A percentile compares a stretch with the other conserved stretches of the same genome.
phyloP scores from a whole-genome alignment of 345 rosid species.

The Euphorbia lathyris region DNA sequence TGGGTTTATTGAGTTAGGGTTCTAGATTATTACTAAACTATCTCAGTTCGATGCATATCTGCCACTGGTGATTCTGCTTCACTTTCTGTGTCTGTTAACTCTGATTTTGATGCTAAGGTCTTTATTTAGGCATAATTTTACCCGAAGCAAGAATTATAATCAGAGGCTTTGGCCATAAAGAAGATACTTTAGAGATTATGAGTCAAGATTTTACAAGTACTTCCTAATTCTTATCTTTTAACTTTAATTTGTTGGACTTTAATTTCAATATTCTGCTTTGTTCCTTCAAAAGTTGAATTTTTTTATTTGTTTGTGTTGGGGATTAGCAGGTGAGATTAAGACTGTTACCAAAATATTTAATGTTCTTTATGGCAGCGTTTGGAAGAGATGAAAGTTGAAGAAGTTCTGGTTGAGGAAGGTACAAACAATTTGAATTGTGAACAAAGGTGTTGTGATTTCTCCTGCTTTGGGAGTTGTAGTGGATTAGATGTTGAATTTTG shows the following conservation, averaged over 20 bases:
- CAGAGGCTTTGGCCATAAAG: slow-evolving; percentile 80
- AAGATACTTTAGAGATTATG: slow-evolving; percentile 86
- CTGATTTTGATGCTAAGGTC: slow-evolving; percentile 71
- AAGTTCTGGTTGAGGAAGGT: slow-evolving; percentile 61
- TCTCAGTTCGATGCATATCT: slow-evolving; percentile 49
- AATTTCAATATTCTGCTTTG: no score
- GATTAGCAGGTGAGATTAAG: slow-evolving; percentile 64
- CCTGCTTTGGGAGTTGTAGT: slow-evolving; percentile 98
- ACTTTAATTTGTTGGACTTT: background rate
- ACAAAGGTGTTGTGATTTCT: slow-evolving; percentile 77
- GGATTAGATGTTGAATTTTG: slow-evolving; percentile 72
- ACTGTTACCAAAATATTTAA: slow-evolving; percentile 1
- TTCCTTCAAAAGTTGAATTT: background rate
- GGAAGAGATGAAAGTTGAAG: slow-evolving; percentile 79
- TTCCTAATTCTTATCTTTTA: slow-evolving; percentile 2
- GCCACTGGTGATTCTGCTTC: slow-evolving; percentile 29
- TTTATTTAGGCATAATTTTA: slow-evolving; percentile 80
- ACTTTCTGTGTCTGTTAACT: slow-evolving; percentile 43
- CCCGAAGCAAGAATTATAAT: slow-evolving; percentile 79
- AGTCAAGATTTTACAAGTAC: slow-evolving; percentile 78
- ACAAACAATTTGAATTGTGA: slow-evolving; percentile 72
- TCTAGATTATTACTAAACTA: no score
- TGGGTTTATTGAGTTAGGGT: no score
- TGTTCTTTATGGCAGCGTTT: slow-evolving; percentile 50
- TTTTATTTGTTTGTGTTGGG: background rate